phyloP scores from a whole-genome alignment of 768 basidiomycete genomes.

The Rhodotorula kratochvilovae region DNA sequence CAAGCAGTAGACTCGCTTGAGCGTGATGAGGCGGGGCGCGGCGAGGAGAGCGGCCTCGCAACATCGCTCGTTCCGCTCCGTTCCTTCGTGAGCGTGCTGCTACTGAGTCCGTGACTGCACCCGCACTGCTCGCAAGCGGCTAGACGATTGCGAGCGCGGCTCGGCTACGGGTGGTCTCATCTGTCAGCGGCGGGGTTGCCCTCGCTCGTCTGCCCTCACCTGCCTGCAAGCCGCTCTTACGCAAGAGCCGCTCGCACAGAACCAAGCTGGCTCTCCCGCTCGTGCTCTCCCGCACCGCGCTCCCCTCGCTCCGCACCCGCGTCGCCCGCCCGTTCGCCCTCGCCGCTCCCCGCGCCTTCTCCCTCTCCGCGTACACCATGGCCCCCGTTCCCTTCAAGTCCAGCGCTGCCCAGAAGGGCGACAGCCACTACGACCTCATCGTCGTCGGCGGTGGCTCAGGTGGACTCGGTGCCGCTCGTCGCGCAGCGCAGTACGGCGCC shows the following conservation, averaged over 20 bases:
- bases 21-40: too few species aligned
- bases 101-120: too few species aligned
- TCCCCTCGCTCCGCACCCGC: neutral
- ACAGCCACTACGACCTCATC: constrained; percentile 41
- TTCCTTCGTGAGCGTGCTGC: too few species aligned
- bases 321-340: neutral
- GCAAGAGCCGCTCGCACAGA: neutral
- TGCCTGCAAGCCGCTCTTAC: neutral
- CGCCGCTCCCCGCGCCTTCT: neutral
- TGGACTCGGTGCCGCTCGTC: constrained; percentile 79
- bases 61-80: too few species aligned
- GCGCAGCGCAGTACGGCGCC: constrained; percentile 85
- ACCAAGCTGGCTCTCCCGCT: neutral
- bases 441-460: constrained; percentile 64
- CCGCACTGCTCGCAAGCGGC: too few species aligned
- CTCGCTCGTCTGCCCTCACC: neutral
- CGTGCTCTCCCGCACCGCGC: neutral
- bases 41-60: too few species aligned
- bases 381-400: constrained; percentile 34
- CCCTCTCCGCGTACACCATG: constrained; percentile 14
- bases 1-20: too few species aligned
- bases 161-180: too few species aligned
- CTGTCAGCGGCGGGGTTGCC: neutral
- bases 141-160: too few species aligned
- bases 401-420: constrained; percentile 23